phyloP scores from a whole-genome alignment of 1,139 yeast species.

The Sugiyamaella grinbergsii region DNA sequence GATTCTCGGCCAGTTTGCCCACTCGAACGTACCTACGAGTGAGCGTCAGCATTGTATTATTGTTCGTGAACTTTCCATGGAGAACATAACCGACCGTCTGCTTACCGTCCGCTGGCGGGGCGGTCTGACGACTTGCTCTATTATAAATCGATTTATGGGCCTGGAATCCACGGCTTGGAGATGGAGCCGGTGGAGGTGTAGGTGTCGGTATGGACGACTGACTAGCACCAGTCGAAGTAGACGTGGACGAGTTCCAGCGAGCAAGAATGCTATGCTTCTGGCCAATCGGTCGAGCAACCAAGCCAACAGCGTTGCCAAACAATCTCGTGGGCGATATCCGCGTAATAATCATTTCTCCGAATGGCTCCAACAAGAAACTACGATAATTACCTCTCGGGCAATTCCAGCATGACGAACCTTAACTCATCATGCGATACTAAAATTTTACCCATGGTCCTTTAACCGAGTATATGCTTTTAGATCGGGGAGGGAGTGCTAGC shows the following conservation, averaged over 20 bases:
- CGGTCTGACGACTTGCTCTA: background rate
- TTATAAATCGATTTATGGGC: slow-evolving; percentile 16
- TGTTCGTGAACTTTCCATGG: slow-evolving; percentile 75
- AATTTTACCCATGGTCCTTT: background rate
- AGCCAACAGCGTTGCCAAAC: background rate
- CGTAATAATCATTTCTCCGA: background rate
- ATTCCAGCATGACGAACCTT: too few relatives aligned
- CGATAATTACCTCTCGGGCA: too few relatives aligned
- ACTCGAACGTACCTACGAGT: slow-evolving; percentile 63
- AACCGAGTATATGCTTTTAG: background rate
- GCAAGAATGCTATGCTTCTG: too few relatives aligned
- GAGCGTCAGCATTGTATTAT: slow-evolving; percentile 79
- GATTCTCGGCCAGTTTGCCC: slow-evolving; percentile 41
- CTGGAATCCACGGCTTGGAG: slow-evolving; percentile 14
- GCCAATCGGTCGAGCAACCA: background rate
- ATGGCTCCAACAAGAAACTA: background rate
- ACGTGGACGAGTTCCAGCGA: slow-evolving; percentile 1
- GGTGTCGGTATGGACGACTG: background rate
- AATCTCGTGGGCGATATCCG: background rate
- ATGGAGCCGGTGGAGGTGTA: slow-evolving; percentile 9
- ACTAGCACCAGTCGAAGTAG: too few relatives aligned
- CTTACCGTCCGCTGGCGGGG: slow-evolving; percentile 33
- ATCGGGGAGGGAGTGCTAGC: too few relatives aligned
- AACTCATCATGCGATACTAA: too few relatives aligned
- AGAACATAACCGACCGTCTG: slow-evolving; percentile 60